Conservation (phyloP, 495 filamentous ascomycete species). For the Trichoderma gamsii region DNA sequence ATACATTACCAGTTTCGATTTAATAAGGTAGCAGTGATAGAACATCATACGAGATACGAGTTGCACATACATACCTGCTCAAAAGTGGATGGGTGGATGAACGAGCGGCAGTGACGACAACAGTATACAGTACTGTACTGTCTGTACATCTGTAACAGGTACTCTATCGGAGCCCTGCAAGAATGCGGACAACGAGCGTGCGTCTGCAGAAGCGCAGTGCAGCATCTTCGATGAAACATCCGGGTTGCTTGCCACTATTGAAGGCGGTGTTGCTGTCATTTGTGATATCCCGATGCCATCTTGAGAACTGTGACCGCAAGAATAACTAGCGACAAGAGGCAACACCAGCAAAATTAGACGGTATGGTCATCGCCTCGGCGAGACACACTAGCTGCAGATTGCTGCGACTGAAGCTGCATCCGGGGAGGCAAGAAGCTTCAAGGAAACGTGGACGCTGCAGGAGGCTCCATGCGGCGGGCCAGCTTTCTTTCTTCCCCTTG, state of each 20-base stretch:
- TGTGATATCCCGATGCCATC: conserved; percentile 12
- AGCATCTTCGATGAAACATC: conserved; percentile 4
- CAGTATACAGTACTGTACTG: neutral
- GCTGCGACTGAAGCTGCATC: conserved; percentile 9
- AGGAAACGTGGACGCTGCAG: conserved; percentile 10
- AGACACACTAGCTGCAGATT: conserved; percentile 5
- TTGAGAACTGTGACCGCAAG: neutral
- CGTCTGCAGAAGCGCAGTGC: neutral
- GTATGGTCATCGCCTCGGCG: conserved; percentile 8
- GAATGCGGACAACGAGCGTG: neutral
- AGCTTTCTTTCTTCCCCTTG: conserved; percentile 9
- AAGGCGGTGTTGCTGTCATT: conserved; percentile 12
- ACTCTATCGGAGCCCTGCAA: neutral
- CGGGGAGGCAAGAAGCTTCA: conserved; percentile 13
- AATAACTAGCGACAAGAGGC: conserved; percentile 10
- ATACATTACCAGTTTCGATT: too few relatives aligned
- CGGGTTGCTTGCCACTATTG: neutral
- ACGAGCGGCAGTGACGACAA: neutral
- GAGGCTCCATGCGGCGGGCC: neutral
- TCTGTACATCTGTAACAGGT: neutral
- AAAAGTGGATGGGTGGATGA: neutral
- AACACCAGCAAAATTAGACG: conserved; percentile 13
- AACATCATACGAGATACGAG: neutral
- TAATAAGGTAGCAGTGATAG: neutral
- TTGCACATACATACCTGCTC: neutral